Conservation (phyloP, 495 filamentous ascomycete species). For the Hypoxylon fuscum region DNA sequence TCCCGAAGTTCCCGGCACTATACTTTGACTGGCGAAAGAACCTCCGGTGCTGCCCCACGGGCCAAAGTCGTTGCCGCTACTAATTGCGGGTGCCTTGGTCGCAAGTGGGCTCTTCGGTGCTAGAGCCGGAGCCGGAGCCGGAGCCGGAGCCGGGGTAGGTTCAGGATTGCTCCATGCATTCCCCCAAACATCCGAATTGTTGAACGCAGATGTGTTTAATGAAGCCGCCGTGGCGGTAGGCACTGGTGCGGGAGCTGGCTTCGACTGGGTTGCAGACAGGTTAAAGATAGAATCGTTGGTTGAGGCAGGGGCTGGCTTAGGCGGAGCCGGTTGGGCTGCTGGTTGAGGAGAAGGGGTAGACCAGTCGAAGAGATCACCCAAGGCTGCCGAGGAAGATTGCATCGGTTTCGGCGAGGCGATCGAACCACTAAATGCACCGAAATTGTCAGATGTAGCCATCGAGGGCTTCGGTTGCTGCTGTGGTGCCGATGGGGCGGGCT, state of each 20-base stretch:
- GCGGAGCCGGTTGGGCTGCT: conserved; percentile 52
- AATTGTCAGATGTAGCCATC: conserved; percentile 56
- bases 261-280: conserved; percentile 66
- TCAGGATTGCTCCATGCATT: conserved; percentile 65
- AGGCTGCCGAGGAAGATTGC: conserved; percentile 59
- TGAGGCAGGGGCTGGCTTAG: conserved; percentile 49
- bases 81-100: conserved; percentile 17
- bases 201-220: conserved; percentile 48
- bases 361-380: conserved; percentile 85
- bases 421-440: conserved; percentile 63
- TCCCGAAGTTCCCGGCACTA: conserved; percentile 61
- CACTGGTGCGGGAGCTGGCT: conserved; percentile 50
- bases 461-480: conserved; percentile 59
- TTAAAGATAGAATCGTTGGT: conserved; percentile 76
- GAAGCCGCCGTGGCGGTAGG: conserved; percentile 46
- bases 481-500: conserved; percentile 64
- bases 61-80: conserved; percentile 65
- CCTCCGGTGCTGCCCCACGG: conserved; percentile 76
- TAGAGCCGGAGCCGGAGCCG: conserved; percentile 40
- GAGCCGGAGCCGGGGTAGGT: conserved; percentile 41
- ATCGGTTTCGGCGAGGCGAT: conserved; percentile 56
- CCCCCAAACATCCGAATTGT: conserved; percentile 60
- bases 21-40: conserved; percentile 60
- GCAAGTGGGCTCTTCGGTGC: conserved; percentile 35
- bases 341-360: conserved; percentile 64